Conservation (phyloP, 1,284 basidiomycete genomes). For the Apiotrichum sp. region DNA sequence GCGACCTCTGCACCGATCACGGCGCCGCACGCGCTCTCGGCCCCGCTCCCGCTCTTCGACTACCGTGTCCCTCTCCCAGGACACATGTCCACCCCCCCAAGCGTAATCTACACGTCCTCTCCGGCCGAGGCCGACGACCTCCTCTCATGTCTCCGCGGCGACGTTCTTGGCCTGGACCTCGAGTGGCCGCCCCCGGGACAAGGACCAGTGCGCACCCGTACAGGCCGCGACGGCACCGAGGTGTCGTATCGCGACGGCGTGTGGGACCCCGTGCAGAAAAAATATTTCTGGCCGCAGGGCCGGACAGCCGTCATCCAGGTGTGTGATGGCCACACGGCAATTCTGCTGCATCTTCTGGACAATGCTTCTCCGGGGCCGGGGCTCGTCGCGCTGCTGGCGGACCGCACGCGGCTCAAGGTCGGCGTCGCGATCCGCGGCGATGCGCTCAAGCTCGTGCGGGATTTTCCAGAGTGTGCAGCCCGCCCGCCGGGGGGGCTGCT, state of each 20-base stretch:
- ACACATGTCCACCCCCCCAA: slow-evolving; percentile 11
- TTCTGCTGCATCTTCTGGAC: slow-evolving; percentile 41
- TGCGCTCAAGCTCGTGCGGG: slow-evolving; percentile 41
- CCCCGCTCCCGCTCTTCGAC: slow-evolving; percentile 24
- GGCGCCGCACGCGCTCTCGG: too few species aligned
- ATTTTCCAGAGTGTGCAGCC: slow-evolving; percentile 26
- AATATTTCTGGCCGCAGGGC: slow-evolving; percentile 20
- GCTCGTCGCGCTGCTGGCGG: slow-evolving; percentile 32
- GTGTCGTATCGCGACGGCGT: background rate
- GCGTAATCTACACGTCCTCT: slow-evolving; percentile 32
- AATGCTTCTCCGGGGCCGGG: slow-evolving; percentile 6
- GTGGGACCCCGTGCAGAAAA: slow-evolving; percentile 13
- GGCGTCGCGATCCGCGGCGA: slow-evolving; percentile 45
- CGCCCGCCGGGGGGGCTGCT: slow-evolving; percentile 24
- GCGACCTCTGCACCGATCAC: too few species aligned
- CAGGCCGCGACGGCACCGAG: background rate
- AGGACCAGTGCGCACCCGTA: background rate
- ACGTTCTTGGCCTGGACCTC: slow-evolving; percentile 38
- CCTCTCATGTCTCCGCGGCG: slow-evolving; percentile 27
- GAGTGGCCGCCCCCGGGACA: slow-evolving; percentile 37
- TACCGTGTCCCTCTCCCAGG: slow-evolving; percentile 7
- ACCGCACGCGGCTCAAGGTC: slow-evolving; percentile 35
- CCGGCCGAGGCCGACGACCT: slow-evolving; percentile 33
- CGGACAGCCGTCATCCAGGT: slow-evolving; percentile 45
- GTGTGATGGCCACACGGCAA: slow-evolving; percentile 37